phyloP scores from a whole-genome alignment of 2,329 filamentous ascomycete species.

The Tolypocladium guangdongense region DNA sequence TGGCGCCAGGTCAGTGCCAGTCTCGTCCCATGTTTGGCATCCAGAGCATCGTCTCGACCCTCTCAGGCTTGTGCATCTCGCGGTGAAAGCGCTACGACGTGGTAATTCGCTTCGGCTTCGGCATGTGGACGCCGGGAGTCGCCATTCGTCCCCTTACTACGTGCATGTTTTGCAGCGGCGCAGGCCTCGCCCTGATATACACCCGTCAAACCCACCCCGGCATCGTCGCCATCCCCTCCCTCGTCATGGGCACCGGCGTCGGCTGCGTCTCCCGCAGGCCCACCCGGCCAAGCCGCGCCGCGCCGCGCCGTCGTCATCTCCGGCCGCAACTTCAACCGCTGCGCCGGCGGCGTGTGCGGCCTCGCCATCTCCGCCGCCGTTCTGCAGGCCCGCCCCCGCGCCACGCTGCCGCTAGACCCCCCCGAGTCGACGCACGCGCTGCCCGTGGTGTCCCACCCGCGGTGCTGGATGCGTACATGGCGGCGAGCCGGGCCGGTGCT shows the following conservation, averaged over 20 bases:
- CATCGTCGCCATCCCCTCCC: slow-evolving; percentile 36
- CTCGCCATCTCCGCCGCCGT: slow-evolving; percentile 46
- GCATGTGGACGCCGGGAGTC: slow-evolving; percentile 22
- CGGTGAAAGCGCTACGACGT: slow-evolving; percentile 45
- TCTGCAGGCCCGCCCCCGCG: slow-evolving; percentile 18
- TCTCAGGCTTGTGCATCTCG: slow-evolving; percentile 48
- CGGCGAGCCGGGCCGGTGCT: slow-evolving; percentile 46
- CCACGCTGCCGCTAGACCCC: slow-evolving; percentile 14
- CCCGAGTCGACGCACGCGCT: slow-evolving; percentile 18
- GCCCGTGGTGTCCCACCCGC: slow-evolving; percentile 7
- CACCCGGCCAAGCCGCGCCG: slow-evolving; percentile 42
- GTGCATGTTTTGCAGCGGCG: slow-evolving; percentile 22
- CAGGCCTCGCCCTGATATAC: slow-evolving; percentile 41
- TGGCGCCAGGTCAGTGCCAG: slow-evolving; percentile 45
- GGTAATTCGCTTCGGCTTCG: slow-evolving; percentile 37
- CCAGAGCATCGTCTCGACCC: slow-evolving; percentile 33
- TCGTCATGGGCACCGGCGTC: slow-evolving; percentile 20
- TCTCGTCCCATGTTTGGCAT: slow-evolving; percentile 35
- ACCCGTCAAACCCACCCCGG: slow-evolving; percentile 30
- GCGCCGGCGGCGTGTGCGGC: slow-evolving; percentile 43
- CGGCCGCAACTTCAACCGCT: slow-evolving; percentile 51
- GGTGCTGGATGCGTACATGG: slow-evolving; percentile 32
- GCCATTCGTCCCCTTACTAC: too few relatives aligned
- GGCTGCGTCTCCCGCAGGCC: slow-evolving; percentile 34
- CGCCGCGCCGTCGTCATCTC: slow-evolving; percentile 53